Evolutionary conservation across 2,329 filamentous ascomycete species (phyloP).

Genomic region (Coniochaeta ligniaria): DNA sequence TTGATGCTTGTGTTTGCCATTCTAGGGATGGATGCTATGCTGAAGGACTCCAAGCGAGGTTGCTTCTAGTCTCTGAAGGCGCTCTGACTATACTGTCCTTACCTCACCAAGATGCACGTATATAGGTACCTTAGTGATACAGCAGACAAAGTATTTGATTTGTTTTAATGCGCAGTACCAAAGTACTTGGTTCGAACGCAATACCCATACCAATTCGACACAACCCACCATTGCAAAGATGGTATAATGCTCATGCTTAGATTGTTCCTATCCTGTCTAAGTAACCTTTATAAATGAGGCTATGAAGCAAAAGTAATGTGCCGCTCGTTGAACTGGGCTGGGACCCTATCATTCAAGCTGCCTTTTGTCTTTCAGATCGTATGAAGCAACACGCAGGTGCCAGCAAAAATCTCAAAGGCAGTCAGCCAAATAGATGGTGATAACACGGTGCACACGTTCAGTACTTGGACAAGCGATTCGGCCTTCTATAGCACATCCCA

Average conservation of each 20-base stretch:
- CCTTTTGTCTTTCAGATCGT: no score
- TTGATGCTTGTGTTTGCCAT: background rate
- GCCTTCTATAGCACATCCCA: background rate
- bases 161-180: no score
- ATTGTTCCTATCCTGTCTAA: no score
- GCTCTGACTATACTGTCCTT: no score
- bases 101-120: no score
- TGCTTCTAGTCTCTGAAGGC: background rate
- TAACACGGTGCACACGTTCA: background rate
- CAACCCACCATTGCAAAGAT: no score
- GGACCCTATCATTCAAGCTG: background rate
- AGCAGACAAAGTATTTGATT: no score
- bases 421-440: background rate
- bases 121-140: background rate
- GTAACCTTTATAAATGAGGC: background rate
- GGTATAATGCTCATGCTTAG: no score
- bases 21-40: background rate
- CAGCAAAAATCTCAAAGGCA: background rate
- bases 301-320: background rate
- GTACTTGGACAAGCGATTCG: background rate
- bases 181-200: no score
- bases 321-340: no score
- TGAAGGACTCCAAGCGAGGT: background rate
- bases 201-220: no score
- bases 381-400: background rate